Evolutionary conservation across 2,329 filamentous ascomycete genomes (phyloP), one percentile per base, ranked within the genome.

Genomic region (Thelonectria blattea): DNA sequence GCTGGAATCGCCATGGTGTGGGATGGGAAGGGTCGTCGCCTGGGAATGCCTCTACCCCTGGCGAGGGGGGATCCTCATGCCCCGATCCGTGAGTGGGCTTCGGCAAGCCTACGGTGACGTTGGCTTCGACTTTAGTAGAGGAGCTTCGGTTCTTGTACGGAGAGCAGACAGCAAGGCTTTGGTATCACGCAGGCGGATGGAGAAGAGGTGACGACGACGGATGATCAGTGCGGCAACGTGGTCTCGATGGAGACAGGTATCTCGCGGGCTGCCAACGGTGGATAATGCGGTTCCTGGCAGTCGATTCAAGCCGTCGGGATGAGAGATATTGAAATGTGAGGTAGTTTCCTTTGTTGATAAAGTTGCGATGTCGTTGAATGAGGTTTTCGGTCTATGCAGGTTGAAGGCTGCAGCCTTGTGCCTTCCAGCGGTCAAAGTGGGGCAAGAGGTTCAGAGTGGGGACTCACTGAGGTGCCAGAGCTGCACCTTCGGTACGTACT

Each of bases 1-100:
- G 81, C 84, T 53, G 86, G 87, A 63, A 83, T 75, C 27, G 84
- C 79, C 87, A 89, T 89, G 47, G 54, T 69, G 60, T 20, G 34
- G 9, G 30, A 37, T 5, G 17, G 15, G 15, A 15, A 49, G 18
- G 37, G 11, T 10, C 9, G 32, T 32, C 12, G 45, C 27, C 39
- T 22, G 48, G 48, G 52, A 52, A 47, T 46, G 48, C 24, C 47
- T 60, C 58, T 56, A 52, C 52, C 47, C 18, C 32, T 39, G 30
- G 39, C n/a, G 48, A 45, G 48, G 47, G 37, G 42, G 41, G 55
- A 56, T 30, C 3, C 34, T 60, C 58, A 56, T 60, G 47, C 58
- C 58, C 48, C 15, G 47, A 34, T 24, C 30, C 15, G 42, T 43
- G 52, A 20, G 7, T 20, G 24, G 18, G 15, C 46, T 48, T 48